These are phyloP conservation scores for Chrysochromulina tobinii DNA, from an alignment of 78 protist species.

Conservation along the genomic window DNA sequence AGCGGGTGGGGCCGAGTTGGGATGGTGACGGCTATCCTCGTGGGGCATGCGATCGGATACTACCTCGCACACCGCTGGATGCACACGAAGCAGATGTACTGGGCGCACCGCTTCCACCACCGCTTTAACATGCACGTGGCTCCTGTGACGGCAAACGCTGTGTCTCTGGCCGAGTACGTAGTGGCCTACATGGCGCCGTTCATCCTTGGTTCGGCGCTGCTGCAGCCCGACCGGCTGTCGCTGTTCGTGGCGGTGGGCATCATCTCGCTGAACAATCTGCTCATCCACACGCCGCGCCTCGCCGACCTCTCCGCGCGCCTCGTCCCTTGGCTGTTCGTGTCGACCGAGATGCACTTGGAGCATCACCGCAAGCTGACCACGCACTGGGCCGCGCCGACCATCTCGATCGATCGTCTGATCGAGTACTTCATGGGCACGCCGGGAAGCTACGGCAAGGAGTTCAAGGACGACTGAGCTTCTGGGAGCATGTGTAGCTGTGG, in stretches of 20 bases:
- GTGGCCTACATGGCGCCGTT: slow-evolving; percentile 13
- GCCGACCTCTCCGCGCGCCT: not conserved
- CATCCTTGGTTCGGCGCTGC: not conserved
- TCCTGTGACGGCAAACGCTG: not conserved
- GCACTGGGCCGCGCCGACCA: not conserved
- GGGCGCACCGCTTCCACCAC: not conserved
- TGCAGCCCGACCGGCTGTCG: not conserved
- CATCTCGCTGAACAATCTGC: not conserved
- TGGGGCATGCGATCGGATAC: not conserved
- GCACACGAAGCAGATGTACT: not conserved
- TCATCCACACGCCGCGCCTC: slow-evolving; percentile 1
- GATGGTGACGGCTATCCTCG: not conserved
- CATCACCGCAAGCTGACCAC: not conserved
- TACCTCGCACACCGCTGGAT: not conserved
- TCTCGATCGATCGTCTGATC: not conserved
- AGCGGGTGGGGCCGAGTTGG: not conserved
- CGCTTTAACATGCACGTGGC: not conserved
- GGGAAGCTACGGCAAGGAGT: too few species aligned
- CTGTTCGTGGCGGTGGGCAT: not conserved
- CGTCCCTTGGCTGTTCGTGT: not conserved
- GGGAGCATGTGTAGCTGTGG: too few species aligned
- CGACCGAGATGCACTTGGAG: not conserved
- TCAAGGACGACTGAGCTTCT: too few species aligned
- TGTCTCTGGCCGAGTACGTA: not conserved
- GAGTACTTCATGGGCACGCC: too few species aligned